These are phyloP conservation scores for Teratosphaeria epicoccoides DNA, from an alignment of 2,329 filamentous ascomycete species.

Conservation along the genomic window DNA sequence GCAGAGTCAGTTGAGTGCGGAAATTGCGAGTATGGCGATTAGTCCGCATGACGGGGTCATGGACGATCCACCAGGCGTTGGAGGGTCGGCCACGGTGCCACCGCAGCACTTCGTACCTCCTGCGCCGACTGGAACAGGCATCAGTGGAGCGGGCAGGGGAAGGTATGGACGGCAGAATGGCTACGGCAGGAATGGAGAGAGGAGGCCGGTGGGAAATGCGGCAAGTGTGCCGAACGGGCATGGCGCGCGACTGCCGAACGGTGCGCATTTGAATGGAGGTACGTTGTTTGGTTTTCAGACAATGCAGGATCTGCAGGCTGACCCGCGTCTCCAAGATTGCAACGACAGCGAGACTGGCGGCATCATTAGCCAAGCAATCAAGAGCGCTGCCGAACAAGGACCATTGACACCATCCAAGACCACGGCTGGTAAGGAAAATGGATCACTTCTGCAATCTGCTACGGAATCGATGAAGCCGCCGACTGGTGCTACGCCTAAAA, in stretches of 20 bases:
- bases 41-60: conserved; percentile 28
- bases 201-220: conserved; percentile 32
- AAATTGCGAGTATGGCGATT: conserved; percentile 55
- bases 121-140: conserved; percentile 52
- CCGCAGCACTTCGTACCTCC: conserved; percentile 49
- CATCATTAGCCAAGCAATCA: conserved; percentile 87
- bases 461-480: conserved; percentile 26
- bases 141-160: conserved; percentile 76
- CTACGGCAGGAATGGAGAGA: conserved; percentile 9
- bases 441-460: conserved; percentile 58
- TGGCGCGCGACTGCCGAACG: background rate
- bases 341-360: conserved; percentile 37
- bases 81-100: conserved; percentile 19
- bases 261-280: background rate
- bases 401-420: conserved; percentile 40
- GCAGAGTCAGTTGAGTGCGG: conserved; percentile 49
- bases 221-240: background rate
- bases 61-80: conserved; percentile 34
- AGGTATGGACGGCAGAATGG: conserved; percentile 57
- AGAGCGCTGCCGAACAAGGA: conserved; percentile 66
- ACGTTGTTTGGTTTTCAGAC: background rate
- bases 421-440: conserved; percentile 57
- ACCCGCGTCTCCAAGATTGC: conserved; percentile 26
- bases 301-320: background rate
- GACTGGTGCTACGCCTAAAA: conserved; percentile 58